These are phyloP conservation scores for Fusarium sp. DNA, from an alignment of 2,329 filamentous ascomycete genomes.

Conservation along the genomic window DNA sequence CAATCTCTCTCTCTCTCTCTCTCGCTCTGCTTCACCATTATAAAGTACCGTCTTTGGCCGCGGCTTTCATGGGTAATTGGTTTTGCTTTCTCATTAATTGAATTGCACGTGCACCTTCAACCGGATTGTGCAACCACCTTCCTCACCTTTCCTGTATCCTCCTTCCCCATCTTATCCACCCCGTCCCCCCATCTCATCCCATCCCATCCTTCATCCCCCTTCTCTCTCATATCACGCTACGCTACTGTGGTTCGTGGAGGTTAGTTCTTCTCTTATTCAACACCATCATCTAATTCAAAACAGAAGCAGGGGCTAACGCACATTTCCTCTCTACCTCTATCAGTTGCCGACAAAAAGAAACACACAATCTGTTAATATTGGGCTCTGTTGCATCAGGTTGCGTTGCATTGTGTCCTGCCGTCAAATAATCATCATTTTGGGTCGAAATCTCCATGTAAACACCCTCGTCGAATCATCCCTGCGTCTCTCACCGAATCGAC, in stretches of 20 bases:
- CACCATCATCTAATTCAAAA: slow-evolving; percentile 36
- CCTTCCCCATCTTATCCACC: slow-evolving; percentile 33
- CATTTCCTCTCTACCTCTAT: background rate
- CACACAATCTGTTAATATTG: background rate
- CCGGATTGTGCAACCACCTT: slow-evolving; percentile 40
- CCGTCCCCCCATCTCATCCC: slow-evolving; percentile 33
- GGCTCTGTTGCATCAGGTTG: slow-evolving; percentile 7
- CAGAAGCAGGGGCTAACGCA: slow-evolving; percentile 15
- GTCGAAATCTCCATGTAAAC: slow-evolving; percentile 30
- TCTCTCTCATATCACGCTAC: slow-evolving; percentile 26
- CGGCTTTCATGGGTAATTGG: slow-evolving; percentile 5
- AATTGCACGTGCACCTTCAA: slow-evolving; percentile 41
- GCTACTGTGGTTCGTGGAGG: slow-evolving; percentile 8
- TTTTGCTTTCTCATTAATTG: background rate
- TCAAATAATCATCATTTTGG: slow-evolving; percentile 23
- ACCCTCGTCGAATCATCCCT: slow-evolving; percentile 47
- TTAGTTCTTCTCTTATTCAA: slow-evolving; percentile 27
- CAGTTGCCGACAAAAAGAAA: background rate
- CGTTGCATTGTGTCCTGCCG: slow-evolving; percentile 2
- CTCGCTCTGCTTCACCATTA: background rate
- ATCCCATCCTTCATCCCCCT: background rate
- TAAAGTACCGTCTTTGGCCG: slow-evolving; percentile 5
- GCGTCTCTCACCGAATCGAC: slow-evolving; percentile 48
- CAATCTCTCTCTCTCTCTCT: no score
- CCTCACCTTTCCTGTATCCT: slow-evolving; percentile 17